These are phyloP conservation scores for Pichia nanzhaoensis DNA, from an alignment of 805 yeast genomes.

Conservation along the genomic window DNA sequence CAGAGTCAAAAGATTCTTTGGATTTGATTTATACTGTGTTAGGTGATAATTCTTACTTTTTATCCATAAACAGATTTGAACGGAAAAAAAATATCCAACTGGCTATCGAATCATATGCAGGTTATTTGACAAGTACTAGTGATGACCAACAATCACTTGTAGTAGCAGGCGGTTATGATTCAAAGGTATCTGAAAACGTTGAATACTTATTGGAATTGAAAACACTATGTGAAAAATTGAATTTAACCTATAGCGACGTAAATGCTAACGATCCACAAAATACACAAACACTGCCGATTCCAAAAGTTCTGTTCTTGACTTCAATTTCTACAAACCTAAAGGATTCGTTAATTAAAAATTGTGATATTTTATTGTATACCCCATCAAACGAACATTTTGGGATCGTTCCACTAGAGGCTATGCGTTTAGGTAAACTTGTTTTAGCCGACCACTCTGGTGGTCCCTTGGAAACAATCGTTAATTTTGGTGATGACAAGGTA, in stretches of 20 bases:
- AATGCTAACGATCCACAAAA: neutral
- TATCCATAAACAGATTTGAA: constrained; percentile 87
- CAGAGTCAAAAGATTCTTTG: constrained; percentile 16
- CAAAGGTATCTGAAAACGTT: constrained; percentile 67
- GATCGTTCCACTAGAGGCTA: constrained; percentile 93
- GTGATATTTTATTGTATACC: constrained; percentile 70
- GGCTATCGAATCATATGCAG: constrained; percentile 64
- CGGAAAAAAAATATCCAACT: constrained; percentile 73
- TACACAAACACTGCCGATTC: neutral
- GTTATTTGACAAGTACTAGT: constrained; percentile 31
- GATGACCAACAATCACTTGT: constrained; percentile 43
- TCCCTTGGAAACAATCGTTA: constrained; percentile 71
- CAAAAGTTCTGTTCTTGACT: constrained; percentile 52
- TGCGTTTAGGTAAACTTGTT: constrained; percentile 78
- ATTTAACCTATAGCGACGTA: constrained; percentile 1
- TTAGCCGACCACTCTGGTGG: constrained; percentile 89
- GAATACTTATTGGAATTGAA: constrained; percentile 60
- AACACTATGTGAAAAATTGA: constrained; percentile 33
- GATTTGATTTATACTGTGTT: constrained; percentile 33
- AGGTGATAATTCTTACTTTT: constrained; percentile 36
- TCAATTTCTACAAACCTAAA: constrained; percentile 66
- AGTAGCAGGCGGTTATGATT: constrained; percentile 89
- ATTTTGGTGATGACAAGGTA: constrained; percentile 17
- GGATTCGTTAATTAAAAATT: constrained; percentile 48
- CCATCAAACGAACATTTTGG: constrained; percentile 95